Evolutionary conservation across 495 filamentous ascomycete genomes (phyloP).

Genomic region (Penicillium macrosclerotiorum): DNA sequence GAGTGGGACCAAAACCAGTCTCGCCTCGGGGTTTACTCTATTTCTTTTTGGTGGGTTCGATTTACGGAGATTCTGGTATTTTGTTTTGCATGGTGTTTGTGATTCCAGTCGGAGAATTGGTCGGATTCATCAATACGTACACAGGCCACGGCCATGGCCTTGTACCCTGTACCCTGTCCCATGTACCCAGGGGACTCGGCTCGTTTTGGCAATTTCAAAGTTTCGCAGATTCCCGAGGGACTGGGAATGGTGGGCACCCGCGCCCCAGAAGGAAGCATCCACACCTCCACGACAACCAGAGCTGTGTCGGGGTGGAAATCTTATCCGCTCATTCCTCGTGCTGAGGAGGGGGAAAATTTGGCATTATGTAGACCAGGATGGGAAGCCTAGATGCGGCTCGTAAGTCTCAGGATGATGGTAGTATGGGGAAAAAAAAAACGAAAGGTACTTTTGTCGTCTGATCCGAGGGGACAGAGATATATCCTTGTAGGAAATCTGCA

Average conservation of each 20-base stretch:
- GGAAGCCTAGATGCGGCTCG: too few relatives aligned
- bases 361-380: too few relatives aligned
- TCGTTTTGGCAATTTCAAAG: constrained; percentile 5
- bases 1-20: too few relatives aligned
- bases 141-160: not conserved
- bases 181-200: too few relatives aligned
- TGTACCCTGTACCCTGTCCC: too few relatives aligned
- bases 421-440: too few relatives aligned
- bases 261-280: constrained; percentile 7
- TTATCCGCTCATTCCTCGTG: constrained; percentile 19
- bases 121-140: not conserved
- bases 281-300: constrained; percentile 6
- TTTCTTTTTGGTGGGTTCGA: too few relatives aligned
- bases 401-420: too few relatives aligned
- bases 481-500: constrained; percentile 15
- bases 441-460: constrained; percentile 4
- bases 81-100: not conserved
- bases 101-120: constrained; percentile 6
- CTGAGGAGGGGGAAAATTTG: too few relatives aligned
- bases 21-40: too few relatives aligned
- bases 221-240: constrained; percentile 11
- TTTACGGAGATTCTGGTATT: too few relatives aligned
- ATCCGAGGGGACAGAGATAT: not conserved
- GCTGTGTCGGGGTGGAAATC: constrained; percentile 6
- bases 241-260: constrained; percentile 8